Conservation (phyloP, 345 rosid species). For the Eucalyptus sideroxylon region DNA sequence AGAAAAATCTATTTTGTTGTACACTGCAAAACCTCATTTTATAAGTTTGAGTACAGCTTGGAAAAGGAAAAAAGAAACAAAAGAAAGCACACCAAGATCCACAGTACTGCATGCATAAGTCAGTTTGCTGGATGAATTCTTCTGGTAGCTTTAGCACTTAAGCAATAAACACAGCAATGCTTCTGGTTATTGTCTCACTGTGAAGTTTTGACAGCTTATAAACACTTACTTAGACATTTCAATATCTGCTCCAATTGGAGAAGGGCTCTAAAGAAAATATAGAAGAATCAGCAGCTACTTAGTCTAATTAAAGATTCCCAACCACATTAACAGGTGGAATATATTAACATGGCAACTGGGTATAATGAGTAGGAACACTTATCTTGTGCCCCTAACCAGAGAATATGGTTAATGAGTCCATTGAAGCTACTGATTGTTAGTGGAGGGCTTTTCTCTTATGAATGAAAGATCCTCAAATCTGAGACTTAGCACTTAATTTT, state of each 20-base stretch:
- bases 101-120: not conserved
- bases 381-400: not conserved
- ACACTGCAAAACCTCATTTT: not conserved
- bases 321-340: not conserved
- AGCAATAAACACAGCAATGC: not conserved
- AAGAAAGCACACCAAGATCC: not conserved
- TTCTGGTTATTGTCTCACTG: not conserved
- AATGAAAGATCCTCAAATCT: not conserved
- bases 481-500: not conserved
- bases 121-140: not conserved
- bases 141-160: not conserved
- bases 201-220: not conserved
- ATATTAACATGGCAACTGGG: not conserved
- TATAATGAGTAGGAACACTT: not conserved
- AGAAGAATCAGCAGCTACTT: not conserved
- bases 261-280: not conserved
- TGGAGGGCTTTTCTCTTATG: not conserved
- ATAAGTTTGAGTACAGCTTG: not conserved
- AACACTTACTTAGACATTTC: not conserved
- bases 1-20: not conserved
- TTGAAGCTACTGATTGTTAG: not conserved
- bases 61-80: not conserved
- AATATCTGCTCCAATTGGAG: not conserved
- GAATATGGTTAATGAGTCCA: not conserved
- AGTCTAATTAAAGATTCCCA: not conserved